Evolutionary conservation across 768 basidiomycete species (phyloP), one percentile per base, ranked within the genome.

Genomic region (Collybiopsis luxurians): DNA sequence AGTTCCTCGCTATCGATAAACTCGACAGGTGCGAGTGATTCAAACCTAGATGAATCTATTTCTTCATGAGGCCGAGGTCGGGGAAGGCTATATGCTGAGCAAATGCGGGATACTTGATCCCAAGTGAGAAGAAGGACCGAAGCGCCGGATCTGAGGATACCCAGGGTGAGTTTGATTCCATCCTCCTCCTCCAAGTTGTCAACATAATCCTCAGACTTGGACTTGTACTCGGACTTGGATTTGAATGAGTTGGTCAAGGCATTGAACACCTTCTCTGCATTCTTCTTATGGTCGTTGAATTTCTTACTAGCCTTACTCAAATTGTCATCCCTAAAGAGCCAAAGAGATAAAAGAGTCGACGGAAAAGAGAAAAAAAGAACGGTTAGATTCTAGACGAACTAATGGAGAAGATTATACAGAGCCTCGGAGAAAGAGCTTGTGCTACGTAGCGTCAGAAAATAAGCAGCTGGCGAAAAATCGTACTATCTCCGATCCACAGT

Each of bases 11-110:
- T 34, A 11, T 53, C 51, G 10, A n/a, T 26, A 12, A 54, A 54
- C 15, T 54, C 53, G 31, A 54, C 43, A 11, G 53, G 53, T n/a
- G 53, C 42, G 12, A 54, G 24, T 1, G 53, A 54, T 23, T 54
- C 40, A 10, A 43, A 44, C 10, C 13, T 19, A 27, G 39, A 42
- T 11, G 53, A 42, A 13, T 10, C n/a, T 1, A 28, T 17, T 17
- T 17, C 53, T 54, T 54, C 53, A 5, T 24, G n/a, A n/a, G 24
- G 40, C 3, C 6, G 10, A 44, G 53, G 53, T 1, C 19, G 40
- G 9, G 3, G 30, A n/a, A 44, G 10, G 13, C 21, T 40, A 15
- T 13, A 31, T 19, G 42, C 10, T 13, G 26, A 21, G n/a, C 27
- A 54, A 30, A 54, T 13, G 10, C 34, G 24, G 10, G n/a, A 2